phyloP scores from a whole-genome alignment of 768 basidiomycete species.

The Daedaleopsis nitida region DNA sequence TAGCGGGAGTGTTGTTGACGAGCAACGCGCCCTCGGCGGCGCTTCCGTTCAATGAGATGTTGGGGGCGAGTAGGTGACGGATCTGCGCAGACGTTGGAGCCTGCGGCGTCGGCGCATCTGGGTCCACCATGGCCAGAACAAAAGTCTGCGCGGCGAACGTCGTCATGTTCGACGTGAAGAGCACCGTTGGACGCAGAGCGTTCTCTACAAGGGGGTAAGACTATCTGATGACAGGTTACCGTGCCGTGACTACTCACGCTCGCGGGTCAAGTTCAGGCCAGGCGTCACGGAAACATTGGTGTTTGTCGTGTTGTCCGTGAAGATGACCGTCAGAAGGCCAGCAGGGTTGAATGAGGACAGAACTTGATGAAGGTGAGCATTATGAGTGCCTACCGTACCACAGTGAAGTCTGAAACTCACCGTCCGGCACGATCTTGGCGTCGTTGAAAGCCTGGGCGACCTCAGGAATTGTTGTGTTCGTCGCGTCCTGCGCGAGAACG shows the following conservation, averaged over 20 bases:
- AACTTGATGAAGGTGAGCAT: constrained; percentile 3
- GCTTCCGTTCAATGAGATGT: constrained; percentile 23
- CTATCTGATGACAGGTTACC: not conserved
- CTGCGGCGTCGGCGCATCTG: constrained; percentile 37
- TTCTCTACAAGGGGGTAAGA: constrained; percentile 6
- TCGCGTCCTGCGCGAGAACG: constrained; percentile 10
- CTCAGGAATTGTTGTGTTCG: constrained; percentile 9
- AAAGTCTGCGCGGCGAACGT: constrained; percentile 23
- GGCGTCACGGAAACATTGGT: constrained; percentile 14
- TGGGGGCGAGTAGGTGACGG: constrained; percentile 32
- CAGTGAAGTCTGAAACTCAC: not conserved
- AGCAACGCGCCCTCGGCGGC: constrained; percentile 19
- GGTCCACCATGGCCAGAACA: constrained; percentile 36
- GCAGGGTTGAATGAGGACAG: constrained; percentile 18
- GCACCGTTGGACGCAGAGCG: constrained; percentile 15
- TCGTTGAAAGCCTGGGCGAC: constrained; percentile 16
- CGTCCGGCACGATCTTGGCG: constrained; percentile 18
- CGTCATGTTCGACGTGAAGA: constrained; percentile 9
- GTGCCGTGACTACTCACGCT: constrained; percentile 14
- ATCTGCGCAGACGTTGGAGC: constrained; percentile 30
- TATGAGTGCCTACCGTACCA: not conserved
- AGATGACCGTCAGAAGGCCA: constrained; percentile 18
- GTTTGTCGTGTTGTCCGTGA: constrained; percentile 17
- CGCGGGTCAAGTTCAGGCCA: constrained; percentile 16
- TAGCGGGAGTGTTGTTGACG: constrained; percentile 33